phyloP scores from a whole-genome alignment of 1,284 basidiomycete genomes.

The Macrocystidia cucumis region DNA sequence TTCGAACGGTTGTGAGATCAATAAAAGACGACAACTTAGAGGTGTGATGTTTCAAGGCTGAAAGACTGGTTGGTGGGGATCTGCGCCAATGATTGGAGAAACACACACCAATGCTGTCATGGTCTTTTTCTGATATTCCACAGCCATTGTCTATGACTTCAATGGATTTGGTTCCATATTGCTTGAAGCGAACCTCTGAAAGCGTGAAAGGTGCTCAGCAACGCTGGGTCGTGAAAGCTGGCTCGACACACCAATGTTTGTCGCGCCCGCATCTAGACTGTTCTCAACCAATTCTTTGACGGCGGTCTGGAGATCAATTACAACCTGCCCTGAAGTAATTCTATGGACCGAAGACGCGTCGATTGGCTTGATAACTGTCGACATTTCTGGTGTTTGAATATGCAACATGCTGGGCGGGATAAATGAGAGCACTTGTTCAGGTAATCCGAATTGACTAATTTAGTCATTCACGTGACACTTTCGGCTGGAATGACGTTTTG shows the following conservation, averaged over 20 bases:
- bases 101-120: conserved; percentile 67
- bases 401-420: too few species aligned
- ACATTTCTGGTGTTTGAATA: too few species aligned
- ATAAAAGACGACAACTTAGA: conserved; percentile 82
- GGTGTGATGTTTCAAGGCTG: conserved; percentile 89
- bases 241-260: conserved; percentile 65
- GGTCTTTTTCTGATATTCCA: conserved; percentile 77
- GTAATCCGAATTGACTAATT: too few species aligned
- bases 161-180: conserved; percentile 80
- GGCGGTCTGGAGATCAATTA: conserved; percentile 88
- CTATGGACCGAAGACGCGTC: conserved; percentile 74
- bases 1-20: conserved; percentile 70
- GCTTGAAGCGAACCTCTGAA: conserved; percentile 85
- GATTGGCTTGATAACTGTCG: conserved; percentile 56
- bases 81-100: not conserved
- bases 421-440: too few species aligned
- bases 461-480: too few species aligned
- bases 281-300: conserved; percentile 98
- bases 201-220: conserved; percentile 4
- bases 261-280: conserved; percentile 88
- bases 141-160: conserved; percentile 93
- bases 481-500: too few species aligned
- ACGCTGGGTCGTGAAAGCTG: conserved; percentile 51
- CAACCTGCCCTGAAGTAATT: conserved; percentile 92
- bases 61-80: not conserved